A percentile compares a stretch with the other conserved stretches of the same genome.
These are phyloP conservation scores for Areca catechu DNA, from an alignment of 176 grass and related monocot genomes.

Conservation along the genomic window DNA sequence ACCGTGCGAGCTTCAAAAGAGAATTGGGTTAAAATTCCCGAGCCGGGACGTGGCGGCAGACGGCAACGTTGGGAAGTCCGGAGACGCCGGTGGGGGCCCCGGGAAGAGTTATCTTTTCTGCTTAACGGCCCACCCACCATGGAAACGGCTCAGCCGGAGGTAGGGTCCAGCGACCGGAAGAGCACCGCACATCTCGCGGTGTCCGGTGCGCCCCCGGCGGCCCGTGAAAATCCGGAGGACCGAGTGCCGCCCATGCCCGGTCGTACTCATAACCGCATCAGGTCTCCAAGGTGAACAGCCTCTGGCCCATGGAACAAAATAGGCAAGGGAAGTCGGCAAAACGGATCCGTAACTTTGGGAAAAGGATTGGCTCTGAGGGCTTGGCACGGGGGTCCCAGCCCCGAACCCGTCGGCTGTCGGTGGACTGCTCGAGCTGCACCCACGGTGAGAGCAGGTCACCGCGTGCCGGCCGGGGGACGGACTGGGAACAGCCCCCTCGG, in stretches of 20 bases:
- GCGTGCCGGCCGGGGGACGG: constrained; percentile 20
- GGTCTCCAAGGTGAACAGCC: constrained; percentile 51
- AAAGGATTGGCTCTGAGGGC: constrained; percentile 69
- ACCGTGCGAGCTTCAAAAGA: no score
- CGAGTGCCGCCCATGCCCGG: constrained; percentile 30
- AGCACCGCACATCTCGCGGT: constrained; percentile 53
- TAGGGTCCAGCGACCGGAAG: constrained; percentile 50
- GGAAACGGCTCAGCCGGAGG: constrained; percentile 42
- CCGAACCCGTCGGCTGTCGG: constrained; percentile 25
- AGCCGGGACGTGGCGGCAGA: constrained; percentile 33
- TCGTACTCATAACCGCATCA: constrained; percentile 53
- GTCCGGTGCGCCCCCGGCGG: constrained; percentile 54
- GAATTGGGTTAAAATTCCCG: no score
- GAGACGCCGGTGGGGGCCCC: constrained; percentile 34
- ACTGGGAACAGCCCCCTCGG: not conserved
- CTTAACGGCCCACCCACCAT: constrained; percentile 36
- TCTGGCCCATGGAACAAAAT: constrained; percentile 59
- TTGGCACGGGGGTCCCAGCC: constrained; percentile 48
- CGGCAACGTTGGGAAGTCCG: constrained; percentile 38
- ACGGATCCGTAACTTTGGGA: constrained; percentile 70
- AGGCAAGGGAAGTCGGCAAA: constrained; percentile 76
- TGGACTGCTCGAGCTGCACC: constrained; percentile 26
- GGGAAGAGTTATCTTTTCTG: constrained; percentile 50
- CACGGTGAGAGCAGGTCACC: constrained; percentile 23
- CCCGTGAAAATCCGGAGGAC: constrained; percentile 54